Evolutionary conservation across 495 filamentous ascomycete genomes (phyloP), one percentile per base, ranked within the genome.

Genomic region (Amorphotheca resinae): DNA sequence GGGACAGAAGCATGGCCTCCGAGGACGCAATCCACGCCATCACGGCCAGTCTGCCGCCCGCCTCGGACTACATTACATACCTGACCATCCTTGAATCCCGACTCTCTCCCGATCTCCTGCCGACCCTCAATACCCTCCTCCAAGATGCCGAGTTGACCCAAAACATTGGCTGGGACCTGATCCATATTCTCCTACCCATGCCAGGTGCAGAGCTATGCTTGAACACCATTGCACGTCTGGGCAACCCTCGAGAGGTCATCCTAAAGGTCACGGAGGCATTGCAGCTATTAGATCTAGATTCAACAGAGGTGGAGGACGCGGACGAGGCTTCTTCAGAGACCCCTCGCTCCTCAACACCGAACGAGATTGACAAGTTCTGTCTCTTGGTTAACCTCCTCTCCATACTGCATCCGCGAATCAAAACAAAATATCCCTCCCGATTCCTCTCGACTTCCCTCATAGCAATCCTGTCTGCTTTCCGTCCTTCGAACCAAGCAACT

Each of bases 131-230:
- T 53, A 69, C 75, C 5, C 71, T 93, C 26, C 67, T 95, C 37
- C 84, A 93, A 60, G 82, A 93, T 75, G 74, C 78, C 33, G 73
- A 73, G 34, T 70, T 98, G 41, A 88, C 88, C 0, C 77, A 76
- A 35, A 87, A 94, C 48, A 94, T 98, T 54, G 93, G 91, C 34
- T 98, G 91, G 91, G 91, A 98, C 56, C 62, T 98, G 32, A 82
- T 98, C 6, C 80, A 84, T 55, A 73, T 93, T 36, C 74, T 98
- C 1, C 65, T 95, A 15, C 79, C 82, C 14, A 73, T 95, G 0
- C 78, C 81, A 1, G 77, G 72, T 26, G 84, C 79, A 2, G 72
- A 77, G 30, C 63, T 72, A 52, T 93, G 87, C 58, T 70, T 98
- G 1, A 76, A 84, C 39, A 78, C 74, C 0, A 64, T 74, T 42